These are phyloP conservation scores for Globisporangium orthogonon DNA, from an alignment of 352 stramenopile genomes.

Conservation along the genomic window DNA sequence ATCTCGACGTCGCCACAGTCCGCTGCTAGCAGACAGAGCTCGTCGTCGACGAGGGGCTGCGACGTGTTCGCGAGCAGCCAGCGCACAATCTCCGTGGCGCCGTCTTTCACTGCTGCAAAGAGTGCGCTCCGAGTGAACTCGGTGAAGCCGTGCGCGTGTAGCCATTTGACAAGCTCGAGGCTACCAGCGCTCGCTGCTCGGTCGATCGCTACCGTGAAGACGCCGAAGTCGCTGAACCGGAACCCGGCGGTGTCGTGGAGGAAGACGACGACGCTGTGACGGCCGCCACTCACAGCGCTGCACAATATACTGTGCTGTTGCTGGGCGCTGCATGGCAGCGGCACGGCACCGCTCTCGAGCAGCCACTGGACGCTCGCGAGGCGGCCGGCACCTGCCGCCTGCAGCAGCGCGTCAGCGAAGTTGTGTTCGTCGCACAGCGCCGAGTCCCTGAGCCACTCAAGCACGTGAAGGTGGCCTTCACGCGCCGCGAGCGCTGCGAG, in stretches of 20 bases:
- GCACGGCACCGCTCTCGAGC: not conserved
- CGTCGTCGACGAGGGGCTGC: not conserved
- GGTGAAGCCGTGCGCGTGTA: not conserved
- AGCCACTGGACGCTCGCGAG: slow-evolving; percentile 1
- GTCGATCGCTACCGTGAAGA: not conserved
- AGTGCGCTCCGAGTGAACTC: not conserved
- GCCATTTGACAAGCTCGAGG: not conserved
- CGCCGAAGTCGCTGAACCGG: not conserved
- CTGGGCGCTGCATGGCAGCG: not conserved
- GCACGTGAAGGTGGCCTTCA: not conserved
- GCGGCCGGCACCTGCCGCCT: not conserved
- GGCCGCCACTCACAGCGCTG: not conserved
- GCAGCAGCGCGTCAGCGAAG: not conserved
- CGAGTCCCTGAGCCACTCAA: not conserved
- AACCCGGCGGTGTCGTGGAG: not conserved
- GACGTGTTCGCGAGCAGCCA: not conserved
- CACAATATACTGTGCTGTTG: not conserved
- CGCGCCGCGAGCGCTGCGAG: not conserved
- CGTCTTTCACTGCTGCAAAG: not conserved
- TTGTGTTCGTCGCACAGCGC: not conserved
- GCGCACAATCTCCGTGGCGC: not conserved
- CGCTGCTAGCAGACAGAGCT: not conserved
- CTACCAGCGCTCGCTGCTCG: not conserved
- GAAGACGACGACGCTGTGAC: not conserved
- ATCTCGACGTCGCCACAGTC: not conserved